Conservation (phyloP, 768 basidiomycete genomes). For the Gyrodon lividus region DNA sequence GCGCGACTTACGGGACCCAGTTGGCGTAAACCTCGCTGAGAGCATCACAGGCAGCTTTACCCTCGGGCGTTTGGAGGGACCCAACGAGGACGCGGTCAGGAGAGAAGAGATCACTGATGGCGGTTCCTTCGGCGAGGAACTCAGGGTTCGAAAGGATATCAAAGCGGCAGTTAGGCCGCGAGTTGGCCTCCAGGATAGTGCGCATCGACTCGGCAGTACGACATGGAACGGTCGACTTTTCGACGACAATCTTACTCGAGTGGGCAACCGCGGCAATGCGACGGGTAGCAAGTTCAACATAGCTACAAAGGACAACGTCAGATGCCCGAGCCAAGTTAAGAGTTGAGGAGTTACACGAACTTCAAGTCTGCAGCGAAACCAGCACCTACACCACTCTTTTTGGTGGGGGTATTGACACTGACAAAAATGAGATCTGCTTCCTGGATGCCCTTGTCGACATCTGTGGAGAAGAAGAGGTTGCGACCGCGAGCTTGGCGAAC, state of each 20-base stretch:
- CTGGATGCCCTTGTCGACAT: slow-evolving; percentile 88
- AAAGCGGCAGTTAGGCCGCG: slow-evolving; percentile 85
- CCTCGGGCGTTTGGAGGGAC: slow-evolving; percentile 87
- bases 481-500: slow-evolving; percentile 84
- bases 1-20: slow-evolving; percentile 84
- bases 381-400: slow-evolving; percentile 96
- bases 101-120: slow-evolving; percentile 80
- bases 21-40: slow-evolving; percentile 85
- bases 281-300: slow-evolving; percentile 95
- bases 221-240: slow-evolving; percentile 99
- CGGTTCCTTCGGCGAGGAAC: slow-evolving; percentile 98
- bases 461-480: slow-evolving; percentile 96
- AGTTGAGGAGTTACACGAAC: slow-evolving; percentile 46
- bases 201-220: slow-evolving; percentile 99
- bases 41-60: slow-evolving; percentile 74
- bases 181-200: slow-evolving; percentile 98
- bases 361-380: slow-evolving; percentile 98
- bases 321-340: slow-evolving; percentile 3
- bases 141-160: slow-evolving; percentile 99
- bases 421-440: slow-evolving; percentile 99
- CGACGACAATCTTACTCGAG: slow-evolving; percentile 95
- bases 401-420: slow-evolving; percentile 97
- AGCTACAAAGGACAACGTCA: slow-evolving; percentile 49
- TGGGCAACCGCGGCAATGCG: slow-evolving; percentile 90
- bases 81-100: slow-evolving; percentile 98